Base-by-base conservation (phyloP, 2,329 filamentous ascomycete genomes). In the Fusarium nygamai region DNA sequence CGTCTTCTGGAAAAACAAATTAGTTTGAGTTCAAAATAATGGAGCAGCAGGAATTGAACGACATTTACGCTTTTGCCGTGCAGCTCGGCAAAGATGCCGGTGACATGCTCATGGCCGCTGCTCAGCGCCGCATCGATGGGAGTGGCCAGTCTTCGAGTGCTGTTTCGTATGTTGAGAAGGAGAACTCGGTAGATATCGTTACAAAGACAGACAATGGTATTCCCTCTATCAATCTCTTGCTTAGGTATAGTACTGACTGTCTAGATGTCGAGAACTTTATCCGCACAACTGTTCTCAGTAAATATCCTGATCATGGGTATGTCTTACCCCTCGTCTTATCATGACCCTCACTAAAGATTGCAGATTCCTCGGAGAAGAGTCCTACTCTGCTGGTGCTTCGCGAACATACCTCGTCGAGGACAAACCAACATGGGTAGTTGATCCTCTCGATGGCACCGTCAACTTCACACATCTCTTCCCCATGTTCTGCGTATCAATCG, bases 391-490 rank as follows among this genome's bases (percentile, higher is more conserved):
- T 77, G 90, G 92, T 43, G 80, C 88, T 33, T 91, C 92, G 1
- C 89, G 91, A 76, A 85, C 90, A 51, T 95, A 94, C 78, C 87
- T 94, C 10, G 90, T 95, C 69, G 84, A 83, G 51, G 80, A 88
- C 44, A 76, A 83, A 2, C 92, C 92, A 48, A 94, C 93, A 38
- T 95, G 93, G 93, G 90, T 91, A 77, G 88, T 95, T 46, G 93
- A 95, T 81, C 93, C 93, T 16, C 86, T 95, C 34, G 93, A 95
- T 78, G 92, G 92, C 84, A 95, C 93, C 7, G 92, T 95, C 68
- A 95, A 95, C 85, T 95, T 93, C 83, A 93, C 92, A 36, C 93
- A 95, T 81, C 87, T 94, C 11, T 94, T 94, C 79, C 92, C 92
- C 67, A 94, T 94, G 91, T 94, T 93, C 83, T 95, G 93, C 81